Conservation (phyloP, 352 stramenopile species). For the Saprolegnia parasitica region DNA sequence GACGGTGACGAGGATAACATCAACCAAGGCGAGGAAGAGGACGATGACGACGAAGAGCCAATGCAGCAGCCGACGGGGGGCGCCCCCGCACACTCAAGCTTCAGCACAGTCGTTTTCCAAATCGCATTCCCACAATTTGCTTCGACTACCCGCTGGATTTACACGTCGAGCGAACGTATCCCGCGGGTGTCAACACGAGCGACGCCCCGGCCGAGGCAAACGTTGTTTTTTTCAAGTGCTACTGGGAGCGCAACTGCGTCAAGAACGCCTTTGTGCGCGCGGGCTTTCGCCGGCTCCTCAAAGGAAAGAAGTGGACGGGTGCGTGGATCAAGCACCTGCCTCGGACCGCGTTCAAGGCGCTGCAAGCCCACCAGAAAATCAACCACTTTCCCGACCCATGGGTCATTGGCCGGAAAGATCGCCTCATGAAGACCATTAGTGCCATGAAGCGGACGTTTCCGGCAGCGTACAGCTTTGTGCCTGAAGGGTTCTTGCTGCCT, state of each 20-base stretch:
- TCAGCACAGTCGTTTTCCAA: conserved; percentile 45
- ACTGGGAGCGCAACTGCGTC: conserved; percentile 91
- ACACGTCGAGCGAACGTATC: conserved; percentile 43
- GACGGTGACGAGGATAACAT: conserved; percentile 32
- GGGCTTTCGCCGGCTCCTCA: conserved; percentile 54
- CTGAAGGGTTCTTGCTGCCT: conserved; percentile 79
- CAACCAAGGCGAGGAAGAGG: conserved; percentile 39
- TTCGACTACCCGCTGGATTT: conserved; percentile 86
- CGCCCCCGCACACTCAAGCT: conserved; percentile 42
- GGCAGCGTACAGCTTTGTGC: conserved; percentile 69
- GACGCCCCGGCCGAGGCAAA: conserved; percentile 41
- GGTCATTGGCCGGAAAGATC: conserved; percentile 87
- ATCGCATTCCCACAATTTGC: conserved; percentile 67
- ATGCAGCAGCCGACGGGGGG: conserved; percentile 31
- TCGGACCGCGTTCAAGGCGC: conserved; percentile 49
- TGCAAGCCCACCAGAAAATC: conserved; percentile 68
- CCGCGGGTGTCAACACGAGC: conserved; percentile 33
- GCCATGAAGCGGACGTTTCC: conserved; percentile 55
- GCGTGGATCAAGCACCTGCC: conserved; percentile 72
- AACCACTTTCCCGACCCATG: conserved; percentile 89
- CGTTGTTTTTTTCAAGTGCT: conserved; percentile 68
- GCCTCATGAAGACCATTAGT: conserved; percentile 72
- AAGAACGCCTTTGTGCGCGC: conserved; percentile 85
- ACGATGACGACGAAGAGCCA: conserved; percentile 45
- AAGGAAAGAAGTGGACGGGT: conserved; percentile 43